phyloP scores from a whole-genome alignment of 1,284 basidiomycete genomes.

The Leccinum insigne region DNA sequence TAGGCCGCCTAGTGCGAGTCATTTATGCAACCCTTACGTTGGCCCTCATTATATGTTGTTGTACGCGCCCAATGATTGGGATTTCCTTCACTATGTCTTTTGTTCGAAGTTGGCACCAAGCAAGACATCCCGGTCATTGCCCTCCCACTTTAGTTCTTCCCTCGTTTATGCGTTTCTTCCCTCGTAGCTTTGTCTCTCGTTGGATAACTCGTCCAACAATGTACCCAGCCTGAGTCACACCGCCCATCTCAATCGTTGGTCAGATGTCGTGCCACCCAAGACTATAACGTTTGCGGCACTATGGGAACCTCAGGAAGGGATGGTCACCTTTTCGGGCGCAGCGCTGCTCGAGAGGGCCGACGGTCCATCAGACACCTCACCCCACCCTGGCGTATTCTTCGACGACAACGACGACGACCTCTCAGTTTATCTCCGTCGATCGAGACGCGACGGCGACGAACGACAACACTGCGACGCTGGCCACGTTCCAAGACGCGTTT shows the following conservation, averaged over 20 bases:
- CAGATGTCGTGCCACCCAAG: too few relatives aligned
- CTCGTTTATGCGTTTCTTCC: too few relatives aligned
- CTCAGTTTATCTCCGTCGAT: conserved; percentile 42
- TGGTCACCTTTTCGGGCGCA: conserved; percentile 55
- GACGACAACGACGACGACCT: conserved; percentile 37
- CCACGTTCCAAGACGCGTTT: conserved; percentile 32
- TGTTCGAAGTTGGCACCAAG: conserved; percentile 18
- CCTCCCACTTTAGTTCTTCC: too few relatives aligned
- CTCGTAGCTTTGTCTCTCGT: too few relatives aligned
- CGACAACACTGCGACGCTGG: conserved; percentile 29
- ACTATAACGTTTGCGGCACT: too few relatives aligned
- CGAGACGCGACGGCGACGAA: conserved; percentile 21
- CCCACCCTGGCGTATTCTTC: conserved; percentile 27
- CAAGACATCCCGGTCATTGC: too few relatives aligned
- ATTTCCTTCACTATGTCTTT: conserved; percentile 18
- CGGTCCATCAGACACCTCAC: conserved; percentile 23
- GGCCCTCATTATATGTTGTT: neutral
- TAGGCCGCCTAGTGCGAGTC: too few relatives aligned
- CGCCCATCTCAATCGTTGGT: too few relatives aligned
- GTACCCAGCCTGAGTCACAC: too few relatives aligned
- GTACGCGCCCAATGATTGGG: neutral
- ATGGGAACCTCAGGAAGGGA: conserved; percentile 44
- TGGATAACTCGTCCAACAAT: too few relatives aligned
- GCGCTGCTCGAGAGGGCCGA: conserved; percentile 40
- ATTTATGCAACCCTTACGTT: too few relatives aligned